Conservation (phyloP, 352 stramenopile genomes). For the Globisporangium nagaii region DNA sequence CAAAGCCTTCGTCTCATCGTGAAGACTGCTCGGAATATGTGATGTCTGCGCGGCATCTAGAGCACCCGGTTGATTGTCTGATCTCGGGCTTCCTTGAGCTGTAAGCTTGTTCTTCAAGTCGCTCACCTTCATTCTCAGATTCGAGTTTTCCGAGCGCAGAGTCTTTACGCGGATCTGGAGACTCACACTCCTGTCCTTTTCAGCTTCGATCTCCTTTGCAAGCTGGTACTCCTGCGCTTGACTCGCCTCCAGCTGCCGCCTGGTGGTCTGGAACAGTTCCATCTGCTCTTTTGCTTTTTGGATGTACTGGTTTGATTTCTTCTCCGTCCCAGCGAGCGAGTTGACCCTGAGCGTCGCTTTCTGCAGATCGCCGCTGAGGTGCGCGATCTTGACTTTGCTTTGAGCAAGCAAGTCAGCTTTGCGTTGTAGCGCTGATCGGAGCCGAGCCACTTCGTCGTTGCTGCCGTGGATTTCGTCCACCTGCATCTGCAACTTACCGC, state of each 20-base stretch:
- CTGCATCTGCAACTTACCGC: slow-evolving; percentile 23
- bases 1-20: slow-evolving; percentile 33
- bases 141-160: slow-evolving; percentile 27
- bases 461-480: slow-evolving; percentile 12
- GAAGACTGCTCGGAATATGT: no score
- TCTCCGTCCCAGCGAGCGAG: slow-evolving; percentile 19
- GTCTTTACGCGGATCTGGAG: slow-evolving; percentile 27
- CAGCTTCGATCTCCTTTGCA: slow-evolving; percentile 23
- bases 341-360: slow-evolving; percentile 15
- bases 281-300: slow-evolving; percentile 39
- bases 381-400: slow-evolving; percentile 30
- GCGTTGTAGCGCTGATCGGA: slow-evolving; percentile 32
- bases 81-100: background rate
- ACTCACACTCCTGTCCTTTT: slow-evolving; percentile 19
- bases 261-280: slow-evolving; percentile 26
- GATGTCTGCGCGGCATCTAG: background rate
- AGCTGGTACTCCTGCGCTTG: slow-evolving; percentile 33
- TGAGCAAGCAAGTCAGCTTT: slow-evolving; percentile 41
- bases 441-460: slow-evolving; percentile 23
- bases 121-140: slow-evolving; percentile 20
- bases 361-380: slow-evolving; percentile 25
- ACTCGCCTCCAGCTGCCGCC: slow-evolving; percentile 21
- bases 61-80: slow-evolving; percentile 6
- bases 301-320: slow-evolving; percentile 18
- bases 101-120: slow-evolving; percentile 8